Percentiles rank a stretch among this genome's conserved stretches.
phyloP scores from a whole-genome alignment of 163 green algal genomes.

The Scenedesmus sp. region DNA sequence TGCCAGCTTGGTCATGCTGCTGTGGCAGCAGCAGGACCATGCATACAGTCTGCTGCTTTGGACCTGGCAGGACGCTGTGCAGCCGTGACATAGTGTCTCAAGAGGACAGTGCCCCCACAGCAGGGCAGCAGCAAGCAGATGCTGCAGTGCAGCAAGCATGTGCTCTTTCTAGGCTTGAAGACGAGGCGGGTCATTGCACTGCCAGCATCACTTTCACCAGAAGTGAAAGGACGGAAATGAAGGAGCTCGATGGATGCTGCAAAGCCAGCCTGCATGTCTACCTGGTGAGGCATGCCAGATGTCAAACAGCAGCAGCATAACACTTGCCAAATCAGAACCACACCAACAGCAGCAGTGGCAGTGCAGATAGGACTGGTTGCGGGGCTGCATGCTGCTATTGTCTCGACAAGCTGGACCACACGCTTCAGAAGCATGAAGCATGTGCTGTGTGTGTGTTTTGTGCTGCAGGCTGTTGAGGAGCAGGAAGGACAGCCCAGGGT shows the following conservation, averaged over 20 bases:
- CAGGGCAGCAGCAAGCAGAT: neutral
- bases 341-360: neutral
- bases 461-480: neutral
- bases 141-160: neutral
- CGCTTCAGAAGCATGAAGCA: neutral
- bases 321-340: neutral
- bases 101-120: neutral
- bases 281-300: neutral
- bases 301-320: neutral
- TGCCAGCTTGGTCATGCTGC: constrained; percentile 11
- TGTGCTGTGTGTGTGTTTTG: neutral
- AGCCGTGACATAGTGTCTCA: neutral
- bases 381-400: neutral
- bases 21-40: neutral
- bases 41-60: neutral
- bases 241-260: neutral
- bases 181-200: neutral
- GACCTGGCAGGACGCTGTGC: neutral
- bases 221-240: neutral
- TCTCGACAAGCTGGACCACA: neutral
- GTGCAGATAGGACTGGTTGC: neutral
- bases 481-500: neutral
- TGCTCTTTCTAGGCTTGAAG: neutral
- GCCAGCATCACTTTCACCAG: neutral
- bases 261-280: neutral